Base-by-base conservation (phyloP, 2,329 filamentous ascomycete species). In the Aspergillus sp. region DNA sequence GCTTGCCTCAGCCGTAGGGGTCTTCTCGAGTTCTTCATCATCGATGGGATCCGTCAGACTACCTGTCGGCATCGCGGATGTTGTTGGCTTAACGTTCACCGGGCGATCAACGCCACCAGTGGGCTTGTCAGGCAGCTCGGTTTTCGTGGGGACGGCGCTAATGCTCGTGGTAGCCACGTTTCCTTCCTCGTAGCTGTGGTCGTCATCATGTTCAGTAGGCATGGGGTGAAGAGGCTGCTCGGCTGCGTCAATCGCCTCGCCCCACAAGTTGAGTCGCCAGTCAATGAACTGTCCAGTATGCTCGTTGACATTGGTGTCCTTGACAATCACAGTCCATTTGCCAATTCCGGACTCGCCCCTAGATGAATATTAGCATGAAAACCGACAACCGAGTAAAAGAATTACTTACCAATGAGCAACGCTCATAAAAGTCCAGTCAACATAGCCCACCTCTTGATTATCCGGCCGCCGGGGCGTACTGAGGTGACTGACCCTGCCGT, bases 351-450 rank as follows among this genome's bases (percentile, higher is more conserved):
- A 84, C 77, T 99, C 95, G 52, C 95, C 95, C 92, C 90, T 92
- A 81, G 13, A 57, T 19, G 38, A 21, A 8, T 17, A 54, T 17
- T 60, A 73, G 65, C 44, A 41, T 13, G 4, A 15, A 41, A 41
- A 23, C 30, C 32, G 25, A 39, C 27, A 5, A 8, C 8, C 38
- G 51, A 17, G 41, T 6, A 54, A 54, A 15, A 52, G 23, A 50
- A 17, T 44, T 30, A 77, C 88, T 77, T 83, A 92, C 90, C 93
- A 99, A 75, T 99, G 95, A 64, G 89, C 93, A 39, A 99, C 95
- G 63, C 89, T 96, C 95, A 99, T 99, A 71, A 99, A 99, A 0
- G 94, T 98, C 95, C 95, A 99, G 78, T 98, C 92, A 39, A 88
- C 80, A 74, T 98, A 99, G 8, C 95, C 95, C 21, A 78, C 77